Evolutionary conservation across 2,329 filamentous ascomycete genomes (phyloP).

Genomic region (Blastomyces gilchristii): DNA sequence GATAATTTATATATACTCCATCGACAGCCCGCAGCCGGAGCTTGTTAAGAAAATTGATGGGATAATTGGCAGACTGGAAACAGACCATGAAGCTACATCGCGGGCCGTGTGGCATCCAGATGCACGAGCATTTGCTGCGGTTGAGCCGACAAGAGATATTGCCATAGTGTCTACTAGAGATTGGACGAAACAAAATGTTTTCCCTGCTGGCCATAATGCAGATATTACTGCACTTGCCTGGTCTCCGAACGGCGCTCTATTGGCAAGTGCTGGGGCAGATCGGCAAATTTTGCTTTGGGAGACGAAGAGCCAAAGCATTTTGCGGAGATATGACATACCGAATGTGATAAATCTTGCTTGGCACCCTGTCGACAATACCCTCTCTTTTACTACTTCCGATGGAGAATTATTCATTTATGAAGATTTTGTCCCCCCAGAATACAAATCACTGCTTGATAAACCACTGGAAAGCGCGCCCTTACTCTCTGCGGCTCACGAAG

Average conservation of each 20-base stretch:
- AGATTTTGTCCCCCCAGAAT: constrained; percentile 43
- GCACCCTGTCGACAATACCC: constrained; percentile 80
- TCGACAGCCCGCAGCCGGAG: constrained; percentile 67
- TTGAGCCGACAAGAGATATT: constrained; percentile 71
- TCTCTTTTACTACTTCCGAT: constrained; percentile 85
- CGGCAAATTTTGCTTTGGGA: constrained; percentile 63
- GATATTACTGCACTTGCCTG: constrained; percentile 82
- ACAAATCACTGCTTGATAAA: constrained; percentile 41
- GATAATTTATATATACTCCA: constrained; percentile 77
- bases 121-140: constrained; percentile 76
- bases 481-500: constrained; percentile 65
- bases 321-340: constrained; percentile 67
- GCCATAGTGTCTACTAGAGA: constrained; percentile 80
- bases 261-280: constrained; percentile 53
- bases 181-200: constrained; percentile 76
- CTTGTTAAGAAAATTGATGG: constrained; percentile 77
- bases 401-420: constrained; percentile 86
- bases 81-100: constrained; percentile 65
- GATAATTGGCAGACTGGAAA: constrained; percentile 67
- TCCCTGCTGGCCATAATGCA: constrained; percentile 67
- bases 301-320: constrained; percentile 69
- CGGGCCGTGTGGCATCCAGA: constrained; percentile 86
- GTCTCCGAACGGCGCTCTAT: constrained; percentile 87
- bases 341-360: constrained; percentile 80
- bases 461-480: constrained; percentile 68